Evolutionary conservation across 2,329 filamentous ascomycete genomes (phyloP).

Genomic region (Tolypocladium amazonense): DNA sequence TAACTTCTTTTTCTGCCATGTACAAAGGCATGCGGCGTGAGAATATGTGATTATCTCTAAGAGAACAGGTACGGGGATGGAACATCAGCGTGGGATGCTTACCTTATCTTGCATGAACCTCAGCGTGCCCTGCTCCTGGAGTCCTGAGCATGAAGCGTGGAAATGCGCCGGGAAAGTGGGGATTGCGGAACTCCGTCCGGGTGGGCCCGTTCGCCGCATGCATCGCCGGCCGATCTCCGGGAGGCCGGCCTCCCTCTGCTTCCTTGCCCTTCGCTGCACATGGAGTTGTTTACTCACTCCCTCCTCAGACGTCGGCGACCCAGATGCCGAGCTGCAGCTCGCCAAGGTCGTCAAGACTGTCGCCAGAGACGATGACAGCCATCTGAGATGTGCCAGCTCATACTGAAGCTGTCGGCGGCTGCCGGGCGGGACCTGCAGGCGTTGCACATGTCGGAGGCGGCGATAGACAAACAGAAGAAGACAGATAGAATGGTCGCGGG

Average conservation of each 20-base stretch:
- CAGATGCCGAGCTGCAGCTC: slow-evolving; percentile 28
- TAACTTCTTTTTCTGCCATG: slow-evolving; percentile 34
- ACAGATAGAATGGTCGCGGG: slow-evolving; percentile 26
- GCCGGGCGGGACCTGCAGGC: slow-evolving; percentile 24
- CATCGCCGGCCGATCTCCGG: neutral
- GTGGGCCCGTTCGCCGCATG: neutral
- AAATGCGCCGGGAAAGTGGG: slow-evolving; percentile 12
- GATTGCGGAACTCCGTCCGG: slow-evolving; percentile 17
- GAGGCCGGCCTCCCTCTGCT: slow-evolving; percentile 4
- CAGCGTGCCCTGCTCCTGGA: slow-evolving; percentile 43
- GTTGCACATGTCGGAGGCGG: slow-evolving; percentile 27
- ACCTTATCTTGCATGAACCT: slow-evolving; percentile 39
- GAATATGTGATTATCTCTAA: slow-evolving; percentile 27
- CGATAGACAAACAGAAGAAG: slow-evolving; percentile 22
- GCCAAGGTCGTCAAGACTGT: slow-evolving; percentile 31
- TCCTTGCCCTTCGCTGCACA: neutral
- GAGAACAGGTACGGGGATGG: neutral
- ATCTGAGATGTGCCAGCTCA: slow-evolving; percentile 22
- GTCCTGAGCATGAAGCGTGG: too few species aligned
- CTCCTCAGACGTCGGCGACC: too few species aligned
- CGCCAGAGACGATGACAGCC: too few species aligned
- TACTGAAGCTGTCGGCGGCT: slow-evolving; percentile 22
- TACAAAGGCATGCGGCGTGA: slow-evolving; percentile 41
- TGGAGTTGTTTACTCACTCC: too few species aligned
- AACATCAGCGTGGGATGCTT: slow-evolving; percentile 1